Base-by-base conservation (phyloP, 2,329 filamentous ascomycete species). In the Hymenoscyphus linearis region DNA sequence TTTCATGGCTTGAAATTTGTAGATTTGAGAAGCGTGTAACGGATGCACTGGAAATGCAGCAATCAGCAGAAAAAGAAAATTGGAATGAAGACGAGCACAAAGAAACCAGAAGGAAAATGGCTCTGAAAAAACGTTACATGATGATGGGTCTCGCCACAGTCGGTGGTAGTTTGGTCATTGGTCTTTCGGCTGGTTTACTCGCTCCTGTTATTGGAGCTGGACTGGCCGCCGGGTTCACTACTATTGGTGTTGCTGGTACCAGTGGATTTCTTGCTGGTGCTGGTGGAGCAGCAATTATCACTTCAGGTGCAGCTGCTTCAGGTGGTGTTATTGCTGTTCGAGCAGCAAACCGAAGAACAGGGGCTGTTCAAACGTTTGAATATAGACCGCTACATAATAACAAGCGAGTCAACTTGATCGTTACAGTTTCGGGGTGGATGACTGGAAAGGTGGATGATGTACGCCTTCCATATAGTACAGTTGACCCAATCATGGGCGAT, bases 81-180 rank as follows among this genome's bases (percentile, higher is more conserved):
- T 99, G 95, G 95, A 96, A 97, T 67, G 95, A 99, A 74, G 88
- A 95, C 12, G 91, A 96, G 66, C 92, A 98, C 73, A 91, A 98
- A 81, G 91, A 96, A 74, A 84, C 81, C 62, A 85, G 95, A 54
- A 84, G 90, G 57, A 96, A 97, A 74, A 78, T 85, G 71, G 91
- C 90, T 1, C 79, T 93, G 62, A 96, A 90, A 73, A 85, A 85
- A 67, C 87, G 93, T 69, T 91, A 96, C 71, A 86, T 96, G 73
- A 89, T 97, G 78, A 97, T 99, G 93, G 95, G 95, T 10, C 79
- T 99, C 60, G 96, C 95, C 27, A 99, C 95, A 0, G 95, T 98
- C 9, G 95, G 95, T 60, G 95, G 95, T 64, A 91, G 93, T 58
- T 80, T 98, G 4, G 93, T 99, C 67, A 99, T 99, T 73, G 95